These are phyloP conservation scores for Penicillium sp. DNA, from an alignment of 2,329 filamentous ascomycete species.

Conservation along the genomic window DNA sequence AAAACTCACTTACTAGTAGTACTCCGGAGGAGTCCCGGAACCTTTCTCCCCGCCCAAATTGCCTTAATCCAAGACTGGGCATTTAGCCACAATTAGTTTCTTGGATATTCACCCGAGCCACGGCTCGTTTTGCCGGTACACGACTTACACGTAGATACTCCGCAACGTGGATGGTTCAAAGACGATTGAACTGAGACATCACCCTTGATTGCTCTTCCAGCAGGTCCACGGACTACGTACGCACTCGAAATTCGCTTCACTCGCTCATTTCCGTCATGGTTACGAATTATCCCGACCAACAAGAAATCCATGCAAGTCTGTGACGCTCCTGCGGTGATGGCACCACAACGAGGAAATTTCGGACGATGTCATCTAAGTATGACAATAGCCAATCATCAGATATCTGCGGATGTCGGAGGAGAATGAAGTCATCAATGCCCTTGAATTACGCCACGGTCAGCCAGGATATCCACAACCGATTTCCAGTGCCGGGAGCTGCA, in stretches of 20 bases:
- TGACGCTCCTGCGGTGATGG: constrained; percentile 18
- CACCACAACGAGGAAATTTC: constrained; percentile 17
- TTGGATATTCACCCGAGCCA: background rate
- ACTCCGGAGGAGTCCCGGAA: background rate
- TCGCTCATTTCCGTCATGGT: background rate
- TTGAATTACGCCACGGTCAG: background rate
- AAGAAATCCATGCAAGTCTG: constrained; percentile 11
- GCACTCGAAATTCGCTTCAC: background rate
- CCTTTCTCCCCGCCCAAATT: background rate
- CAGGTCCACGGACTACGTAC: background rate
- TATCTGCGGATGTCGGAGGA: background rate
- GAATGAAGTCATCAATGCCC: background rate
- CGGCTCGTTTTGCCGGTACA: background rate
- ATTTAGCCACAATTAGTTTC: background rate
- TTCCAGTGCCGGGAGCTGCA: background rate
- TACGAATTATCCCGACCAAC: background rate
- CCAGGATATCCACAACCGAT: background rate
- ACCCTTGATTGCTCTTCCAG: background rate
- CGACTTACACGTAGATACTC: background rate
- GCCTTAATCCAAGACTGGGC: background rate
- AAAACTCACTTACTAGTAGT: background rate
- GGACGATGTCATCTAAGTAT: background rate
- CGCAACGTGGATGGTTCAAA: background rate
- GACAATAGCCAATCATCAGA: background rate
- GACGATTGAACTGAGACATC: background rate